Evolutionary conservation across 345 rosid species (phyloP).

Genomic region (Syzygium jambos): DNA sequence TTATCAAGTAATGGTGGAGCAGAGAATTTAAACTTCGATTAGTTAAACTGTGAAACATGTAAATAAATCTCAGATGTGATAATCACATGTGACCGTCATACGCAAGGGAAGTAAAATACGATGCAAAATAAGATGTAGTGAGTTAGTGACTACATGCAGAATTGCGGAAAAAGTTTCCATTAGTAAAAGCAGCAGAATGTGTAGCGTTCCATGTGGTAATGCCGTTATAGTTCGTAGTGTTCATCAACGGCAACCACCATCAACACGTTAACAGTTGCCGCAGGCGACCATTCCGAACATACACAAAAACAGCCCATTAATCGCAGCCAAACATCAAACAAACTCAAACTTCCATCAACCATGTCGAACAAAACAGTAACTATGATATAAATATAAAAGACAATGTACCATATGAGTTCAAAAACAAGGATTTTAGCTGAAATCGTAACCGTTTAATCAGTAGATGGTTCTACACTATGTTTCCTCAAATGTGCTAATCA

Average conservation of each 20-base stretch:
- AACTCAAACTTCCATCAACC: neutral
- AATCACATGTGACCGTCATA: neutral
- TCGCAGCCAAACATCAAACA: neutral
- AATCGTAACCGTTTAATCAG: neutral
- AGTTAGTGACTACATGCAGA: neutral
- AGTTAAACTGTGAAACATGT: neutral
- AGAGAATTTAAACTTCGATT: neutral
- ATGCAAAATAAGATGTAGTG: neutral
- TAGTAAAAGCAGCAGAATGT: neutral
- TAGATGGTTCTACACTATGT: too few relatives aligned
- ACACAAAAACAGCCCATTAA: neutral
- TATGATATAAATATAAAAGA: neutral
- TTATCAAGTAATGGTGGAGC: neutral
- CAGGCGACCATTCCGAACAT: neutral
- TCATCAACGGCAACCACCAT: neutral
- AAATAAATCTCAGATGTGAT: neutral
- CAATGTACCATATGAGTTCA: too few relatives aligned
- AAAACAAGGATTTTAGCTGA: neutral
- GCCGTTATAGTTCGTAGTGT: neutral
- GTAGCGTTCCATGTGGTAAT: neutral
- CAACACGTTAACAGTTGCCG: too few relatives aligned
- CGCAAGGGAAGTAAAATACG: neutral
- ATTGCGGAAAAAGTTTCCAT: neutral
- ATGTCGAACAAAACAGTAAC: neutral
- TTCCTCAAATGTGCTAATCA: too few relatives aligned